Conservation (phyloP, 768 basidiomycete genomes). For the Russula sp. region DNA sequence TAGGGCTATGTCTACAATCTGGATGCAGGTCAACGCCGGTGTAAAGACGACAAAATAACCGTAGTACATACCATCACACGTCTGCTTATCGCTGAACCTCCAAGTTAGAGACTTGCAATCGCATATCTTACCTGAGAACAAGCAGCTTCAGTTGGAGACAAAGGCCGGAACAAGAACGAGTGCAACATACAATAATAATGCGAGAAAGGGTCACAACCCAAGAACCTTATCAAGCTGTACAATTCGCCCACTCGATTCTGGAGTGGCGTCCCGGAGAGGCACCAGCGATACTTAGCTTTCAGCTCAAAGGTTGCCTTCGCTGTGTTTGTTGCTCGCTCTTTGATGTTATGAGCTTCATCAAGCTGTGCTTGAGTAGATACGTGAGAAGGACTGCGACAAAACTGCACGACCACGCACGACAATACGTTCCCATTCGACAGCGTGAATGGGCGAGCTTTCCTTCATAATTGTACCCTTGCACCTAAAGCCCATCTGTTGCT, state of each 20-base stretch:
- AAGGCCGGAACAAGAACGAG: background rate
- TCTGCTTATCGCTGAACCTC: slow-evolving; percentile 76
- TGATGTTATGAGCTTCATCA: slow-evolving; percentile 98
- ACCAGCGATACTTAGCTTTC: slow-evolving; percentile 79
- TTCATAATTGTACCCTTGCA: slow-evolving; percentile 76
- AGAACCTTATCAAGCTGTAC: slow-evolving; percentile 87
- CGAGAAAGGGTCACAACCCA: slow-evolving; percentile 89
- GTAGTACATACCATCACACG: slow-evolving; percentile 66
- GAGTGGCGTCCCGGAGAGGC: slow-evolving; percentile 91
- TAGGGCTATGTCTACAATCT: slow-evolving; percentile 83
- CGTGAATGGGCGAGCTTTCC: slow-evolving; percentile 81
- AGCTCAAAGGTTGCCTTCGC: slow-evolving; percentile 96
- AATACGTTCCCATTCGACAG: slow-evolving; percentile 77
- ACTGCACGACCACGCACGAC: slow-evolving; percentile 58
- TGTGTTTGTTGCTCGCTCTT: slow-evolving; percentile 89
- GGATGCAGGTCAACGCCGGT: background rate
- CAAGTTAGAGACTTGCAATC: slow-evolving; percentile 94
- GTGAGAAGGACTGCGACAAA: slow-evolving; percentile 2
- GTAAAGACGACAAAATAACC: background rate
- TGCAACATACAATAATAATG: slow-evolving; percentile 75
- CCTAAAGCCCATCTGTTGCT: slow-evolving; percentile 90
- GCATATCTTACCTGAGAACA: slow-evolving; percentile 70
- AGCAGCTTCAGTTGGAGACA: slow-evolving; percentile 3
- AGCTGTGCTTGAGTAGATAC: slow-evolving; percentile 38
- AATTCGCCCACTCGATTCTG: slow-evolving; percentile 98